These are phyloP conservation scores for Eremothecium cymbalariae DNA, from an alignment of 1,139 yeast species.

Conservation along the genomic window DNA sequence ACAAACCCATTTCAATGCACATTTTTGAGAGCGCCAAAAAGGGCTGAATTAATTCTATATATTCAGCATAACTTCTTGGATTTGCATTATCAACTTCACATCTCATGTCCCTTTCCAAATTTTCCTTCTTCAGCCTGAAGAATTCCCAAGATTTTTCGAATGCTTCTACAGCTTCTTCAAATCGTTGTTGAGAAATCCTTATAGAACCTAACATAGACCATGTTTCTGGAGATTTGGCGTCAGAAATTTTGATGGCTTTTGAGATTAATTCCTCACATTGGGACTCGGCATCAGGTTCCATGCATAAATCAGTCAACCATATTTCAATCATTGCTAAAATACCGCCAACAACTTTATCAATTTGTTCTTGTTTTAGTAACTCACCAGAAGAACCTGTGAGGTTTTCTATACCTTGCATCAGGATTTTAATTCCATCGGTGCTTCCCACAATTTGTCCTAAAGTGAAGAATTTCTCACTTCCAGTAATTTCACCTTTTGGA, in stretches of 20 bases:
- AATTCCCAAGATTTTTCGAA: constrained; percentile 66
- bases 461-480: constrained; percentile 73
- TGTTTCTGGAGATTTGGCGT: constrained; percentile 58
- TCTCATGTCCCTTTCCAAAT: constrained; percentile 40
- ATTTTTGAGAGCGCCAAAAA: constrained; percentile 61
- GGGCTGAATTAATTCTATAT: constrained; percentile 59
- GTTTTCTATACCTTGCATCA: constrained; percentile 53
- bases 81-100: constrained; percentile 34
- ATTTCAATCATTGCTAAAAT: constrained; percentile 83
- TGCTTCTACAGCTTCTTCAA: constrained; percentile 65
- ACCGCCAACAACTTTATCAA: constrained; percentile 55
- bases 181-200: constrained; percentile 77
- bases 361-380: constrained; percentile 30
- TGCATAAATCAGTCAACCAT: constrained; percentile 98
- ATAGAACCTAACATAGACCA: constrained; percentile 80
- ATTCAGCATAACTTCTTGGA: constrained; percentile 39
- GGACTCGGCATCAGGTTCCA: constrained; percentile 82
- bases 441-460: constrained; percentile 91
- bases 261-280: constrained; percentile 68
- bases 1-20: constrained; percentile 67
- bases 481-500: constrained; percentile 52
- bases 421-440: constrained; percentile 56
- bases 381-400: constrained; percentile 33
- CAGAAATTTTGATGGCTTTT: constrained; percentile 56
- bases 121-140: constrained; percentile 45